phyloP scores from a whole-genome alignment of 768 basidiomycete genomes.

The Udeniomyces megalosporus region DNA sequence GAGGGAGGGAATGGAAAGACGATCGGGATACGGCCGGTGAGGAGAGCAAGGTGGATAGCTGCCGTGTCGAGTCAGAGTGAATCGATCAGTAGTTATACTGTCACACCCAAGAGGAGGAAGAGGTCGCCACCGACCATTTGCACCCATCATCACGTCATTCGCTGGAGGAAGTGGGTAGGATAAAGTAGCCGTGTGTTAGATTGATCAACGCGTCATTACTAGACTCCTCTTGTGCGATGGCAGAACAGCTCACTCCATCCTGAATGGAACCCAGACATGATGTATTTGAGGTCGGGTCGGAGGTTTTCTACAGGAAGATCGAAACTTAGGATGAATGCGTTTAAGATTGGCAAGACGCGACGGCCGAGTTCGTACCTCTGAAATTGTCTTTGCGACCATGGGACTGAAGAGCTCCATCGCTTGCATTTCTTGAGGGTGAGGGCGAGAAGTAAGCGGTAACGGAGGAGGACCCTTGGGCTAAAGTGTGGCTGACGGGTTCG shows the following conservation, averaged over 20 bases:
- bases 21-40: conserved; percentile 17
- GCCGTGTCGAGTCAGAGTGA: background rate
- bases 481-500: background rate
- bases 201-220: too few species aligned
- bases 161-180: conserved; percentile 4
- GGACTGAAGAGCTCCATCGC: conserved; percentile 10
- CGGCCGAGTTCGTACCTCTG: background rate
- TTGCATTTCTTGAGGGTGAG: background rate
- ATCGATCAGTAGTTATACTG: background rate
- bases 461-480: background rate
- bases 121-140: conserved; percentile 8
- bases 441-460: background rate
- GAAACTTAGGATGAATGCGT: background rate
- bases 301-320: conserved; percentile 4
- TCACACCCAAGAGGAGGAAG: background rate
- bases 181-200: background rate
- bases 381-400: conserved; percentile 14
- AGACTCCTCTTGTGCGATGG: background rate
- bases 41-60: conserved; percentile 17
- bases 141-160: conserved; percentile 20
- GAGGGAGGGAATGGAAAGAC: conserved; percentile 18
- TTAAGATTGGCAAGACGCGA: too few species aligned
- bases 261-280: conserved; percentile 17
- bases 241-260: conserved; percentile 12
- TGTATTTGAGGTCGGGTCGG: conserved; percentile 14